Evolutionary conservation across 345 rosid genomes (phyloP).

Genomic region (Citrus maxima): DNA sequence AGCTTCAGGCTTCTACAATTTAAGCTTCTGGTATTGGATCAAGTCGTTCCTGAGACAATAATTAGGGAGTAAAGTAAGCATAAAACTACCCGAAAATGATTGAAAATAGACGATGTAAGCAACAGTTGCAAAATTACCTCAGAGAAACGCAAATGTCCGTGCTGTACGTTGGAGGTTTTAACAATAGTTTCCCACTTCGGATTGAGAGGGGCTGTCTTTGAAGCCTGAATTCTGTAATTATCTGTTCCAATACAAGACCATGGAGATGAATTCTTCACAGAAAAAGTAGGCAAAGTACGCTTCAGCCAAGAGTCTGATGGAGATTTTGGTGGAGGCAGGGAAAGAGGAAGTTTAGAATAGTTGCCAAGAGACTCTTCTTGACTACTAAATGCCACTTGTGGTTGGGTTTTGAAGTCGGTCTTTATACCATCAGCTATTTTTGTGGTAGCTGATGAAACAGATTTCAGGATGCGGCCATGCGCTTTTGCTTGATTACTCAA

Average conservation of each 20-base stretch:
- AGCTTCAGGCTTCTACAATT: not conserved
- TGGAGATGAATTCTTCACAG: slow-evolving; percentile 44
- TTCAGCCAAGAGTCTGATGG: slow-evolving; percentile 92
- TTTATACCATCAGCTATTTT: slow-evolving; percentile 29
- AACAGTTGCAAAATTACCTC: slow-evolving; percentile 43
- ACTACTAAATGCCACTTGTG: slow-evolving; percentile 20
- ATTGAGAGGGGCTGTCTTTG: slow-evolving; percentile 24
- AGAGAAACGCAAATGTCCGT: slow-evolving; percentile 50
- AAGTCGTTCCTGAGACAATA: slow-evolving; percentile 33
- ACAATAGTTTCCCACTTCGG: slow-evolving; percentile 84
- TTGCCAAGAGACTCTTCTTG: slow-evolving; percentile 22
- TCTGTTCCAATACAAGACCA: slow-evolving; percentile 30
- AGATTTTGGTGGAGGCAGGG: slow-evolving; percentile 75
- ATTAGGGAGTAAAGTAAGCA: not conserved
- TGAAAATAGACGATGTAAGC: not conserved
- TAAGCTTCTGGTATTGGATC: slow-evolving; percentile 40
- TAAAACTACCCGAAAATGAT: not conserved
- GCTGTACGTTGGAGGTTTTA: slow-evolving; percentile 48
- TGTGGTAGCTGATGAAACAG: slow-evolving; percentile 7
- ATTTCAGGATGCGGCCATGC: slow-evolving; percentile 1
- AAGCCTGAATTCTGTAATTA: slow-evolving; percentile 24
- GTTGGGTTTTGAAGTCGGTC: slow-evolving; percentile 30
- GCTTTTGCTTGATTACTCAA: slow-evolving; percentile 13
- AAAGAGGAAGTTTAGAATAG: slow-evolving; percentile 36
- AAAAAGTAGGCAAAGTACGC: slow-evolving; percentile 58